Conservation (phyloP, 257 asterid species). For the Capsicum pubescens region DNA sequence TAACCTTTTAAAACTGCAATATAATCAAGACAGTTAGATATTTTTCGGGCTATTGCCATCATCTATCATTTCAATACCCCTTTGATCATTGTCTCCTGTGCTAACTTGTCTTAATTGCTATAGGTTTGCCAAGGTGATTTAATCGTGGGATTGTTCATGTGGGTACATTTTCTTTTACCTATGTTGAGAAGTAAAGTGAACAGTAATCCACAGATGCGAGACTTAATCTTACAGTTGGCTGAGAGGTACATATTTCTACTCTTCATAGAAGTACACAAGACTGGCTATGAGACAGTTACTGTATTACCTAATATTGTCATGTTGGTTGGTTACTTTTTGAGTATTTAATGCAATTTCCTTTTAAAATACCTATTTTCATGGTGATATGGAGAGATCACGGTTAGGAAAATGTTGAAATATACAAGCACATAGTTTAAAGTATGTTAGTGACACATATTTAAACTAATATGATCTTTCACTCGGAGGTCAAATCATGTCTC, state of each 20-base stretch:
- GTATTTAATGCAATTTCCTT: not conserved
- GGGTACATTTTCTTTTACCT: too few species aligned
- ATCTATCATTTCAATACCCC: too few species aligned
- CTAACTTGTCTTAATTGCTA: too few species aligned
- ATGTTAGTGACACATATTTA: not conserved
- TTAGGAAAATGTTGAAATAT: conserved; percentile 21
- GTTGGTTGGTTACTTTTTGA: not conserved
- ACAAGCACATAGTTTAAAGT: not conserved
- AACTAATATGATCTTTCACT: not conserved
- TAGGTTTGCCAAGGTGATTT: too few species aligned
- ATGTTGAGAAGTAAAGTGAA: too few species aligned
- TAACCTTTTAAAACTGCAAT: not conserved
- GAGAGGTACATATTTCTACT: too few species aligned
- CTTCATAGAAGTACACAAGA: not conserved
- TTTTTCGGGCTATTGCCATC: too few species aligned
- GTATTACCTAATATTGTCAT: not conserved
- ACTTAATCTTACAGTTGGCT: too few species aligned
- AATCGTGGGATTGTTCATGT: too few species aligned
- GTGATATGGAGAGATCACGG: not conserved
- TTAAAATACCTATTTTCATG: too few species aligned
- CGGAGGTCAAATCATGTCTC: not conserved
- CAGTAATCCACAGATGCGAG: too few species aligned
- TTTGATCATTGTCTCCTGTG: too few species aligned
- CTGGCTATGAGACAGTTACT: not conserved
- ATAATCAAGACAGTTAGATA: not conserved